A percentile compares a stretch with the other conserved stretches of the same genome.
These are phyloP conservation scores for Yarrowia yakushimensis DNA, from an alignment of 805 yeast species.

Conservation along the genomic window DNA sequence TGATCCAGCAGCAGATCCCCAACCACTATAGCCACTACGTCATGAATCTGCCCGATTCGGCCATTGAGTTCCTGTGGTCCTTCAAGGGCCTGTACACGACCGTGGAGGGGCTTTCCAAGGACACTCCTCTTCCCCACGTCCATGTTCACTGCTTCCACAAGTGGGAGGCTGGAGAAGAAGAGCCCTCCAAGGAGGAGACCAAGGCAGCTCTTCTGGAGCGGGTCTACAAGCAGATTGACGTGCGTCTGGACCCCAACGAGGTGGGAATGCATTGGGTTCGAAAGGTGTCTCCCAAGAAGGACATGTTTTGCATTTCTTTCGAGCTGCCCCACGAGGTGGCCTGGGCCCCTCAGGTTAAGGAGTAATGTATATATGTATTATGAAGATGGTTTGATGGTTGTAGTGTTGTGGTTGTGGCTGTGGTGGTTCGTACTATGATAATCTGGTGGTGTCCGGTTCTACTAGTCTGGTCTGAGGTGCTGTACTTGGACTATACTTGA, in stretches of 20 bases:
- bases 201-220: slow-evolving; percentile 61
- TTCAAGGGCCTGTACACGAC: slow-evolving; percentile 65
- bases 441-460: too few species aligned
- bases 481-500: too few species aligned
- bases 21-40: slow-evolving; percentile 65
- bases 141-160: slow-evolving; percentile 94
- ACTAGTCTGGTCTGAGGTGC: too few species aligned
- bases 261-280: slow-evolving; percentile 79
- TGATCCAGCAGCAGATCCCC: slow-evolving; percentile 45
- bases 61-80: slow-evolving; percentile 74
- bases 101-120: slow-evolving; percentile 49
- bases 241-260: slow-evolving; percentile 44
- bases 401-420: too few species aligned
- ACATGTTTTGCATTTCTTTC: slow-evolving; percentile 89
- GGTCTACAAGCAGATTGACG: slow-evolving; percentile 47
- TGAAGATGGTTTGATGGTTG: too few species aligned
- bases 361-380: background rate
- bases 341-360: slow-evolving; percentile 27
- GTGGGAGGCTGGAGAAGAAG: slow-evolving; percentile 68
- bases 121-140: slow-evolving; percentile 50
- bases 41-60: slow-evolving; percentile 95
- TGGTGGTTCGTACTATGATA: too few species aligned
- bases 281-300: slow-evolving; percentile 93
- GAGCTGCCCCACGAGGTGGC: slow-evolving; percentile 48
- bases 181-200: slow-evolving; percentile 65